Evolutionary conservation across 345 rosid genomes (phyloP).

Genomic region (Hibiscus tridactylites): DNA sequence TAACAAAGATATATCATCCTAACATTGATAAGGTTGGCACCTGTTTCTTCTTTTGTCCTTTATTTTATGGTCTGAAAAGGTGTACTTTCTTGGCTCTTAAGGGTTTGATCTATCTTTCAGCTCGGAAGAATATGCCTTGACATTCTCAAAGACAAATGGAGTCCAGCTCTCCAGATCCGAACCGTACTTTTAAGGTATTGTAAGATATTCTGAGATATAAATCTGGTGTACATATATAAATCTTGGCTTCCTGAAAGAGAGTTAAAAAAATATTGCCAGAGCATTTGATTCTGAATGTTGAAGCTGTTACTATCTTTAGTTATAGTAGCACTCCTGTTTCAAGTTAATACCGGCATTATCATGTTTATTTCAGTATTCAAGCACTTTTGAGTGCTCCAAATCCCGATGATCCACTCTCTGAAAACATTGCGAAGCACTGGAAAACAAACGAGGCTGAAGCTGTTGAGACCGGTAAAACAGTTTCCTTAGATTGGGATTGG

Average conservation of each 20-base stretch:
- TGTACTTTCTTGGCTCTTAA: neutral
- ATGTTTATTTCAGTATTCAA: slow-evolving; percentile 55
- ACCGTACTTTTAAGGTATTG: slow-evolving; percentile 90
- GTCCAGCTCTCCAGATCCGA: slow-evolving; percentile 96
- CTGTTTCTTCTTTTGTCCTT: neutral
- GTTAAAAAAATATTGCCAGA: neutral
- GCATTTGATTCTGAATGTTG: neutral
- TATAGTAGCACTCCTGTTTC: neutral
- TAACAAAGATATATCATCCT: slow-evolving; percentile 96
- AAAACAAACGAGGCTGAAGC: slow-evolving; percentile 93
- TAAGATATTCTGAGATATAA: too few species aligned
- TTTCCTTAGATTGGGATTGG: neutral
- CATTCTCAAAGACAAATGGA: slow-evolving; percentile 98
- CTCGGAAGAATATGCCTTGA: slow-evolving; percentile 99
- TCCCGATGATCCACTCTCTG: slow-evolving; percentile 97
- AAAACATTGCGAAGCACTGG: slow-evolving; percentile 99
- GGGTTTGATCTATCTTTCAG: slow-evolving; percentile 23
- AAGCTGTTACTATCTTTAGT: neutral
- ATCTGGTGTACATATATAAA: neutral
- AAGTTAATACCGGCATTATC: neutral
- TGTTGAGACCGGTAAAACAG: slow-evolving; percentile 76
- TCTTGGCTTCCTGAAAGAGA: neutral
- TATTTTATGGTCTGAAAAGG: neutral
- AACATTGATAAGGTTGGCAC: slow-evolving; percentile 88
- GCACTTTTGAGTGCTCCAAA: slow-evolving; percentile 97